Evolutionary conservation across 164 flowering plant species (phyloP).

Genomic region (Brasenia schreberi): DNA sequence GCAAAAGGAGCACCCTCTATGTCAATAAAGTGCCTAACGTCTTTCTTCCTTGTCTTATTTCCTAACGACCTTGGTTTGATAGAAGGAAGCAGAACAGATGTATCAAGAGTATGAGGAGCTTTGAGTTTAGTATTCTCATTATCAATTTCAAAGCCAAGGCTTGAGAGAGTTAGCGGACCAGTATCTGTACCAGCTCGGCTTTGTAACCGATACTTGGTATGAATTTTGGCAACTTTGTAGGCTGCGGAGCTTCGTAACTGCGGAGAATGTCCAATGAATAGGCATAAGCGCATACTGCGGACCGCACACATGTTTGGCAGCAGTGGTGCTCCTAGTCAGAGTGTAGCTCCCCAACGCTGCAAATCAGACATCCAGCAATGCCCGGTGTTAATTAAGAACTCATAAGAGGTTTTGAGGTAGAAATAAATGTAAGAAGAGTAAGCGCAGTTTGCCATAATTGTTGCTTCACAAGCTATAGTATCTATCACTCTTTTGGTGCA

Average conservation of each 20-base stretch:
- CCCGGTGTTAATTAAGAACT: too few species aligned
- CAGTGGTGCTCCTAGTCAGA: not conserved
- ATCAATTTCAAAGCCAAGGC: slow-evolving; percentile 28
- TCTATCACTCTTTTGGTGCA: too few species aligned
- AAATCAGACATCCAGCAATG: too few species aligned
- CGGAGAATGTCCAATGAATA: slow-evolving; percentile 33
- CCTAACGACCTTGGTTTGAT: slow-evolving; percentile 19
- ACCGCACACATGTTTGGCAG: slow-evolving; percentile 30
- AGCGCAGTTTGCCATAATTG: too few species aligned
- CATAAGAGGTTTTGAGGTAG: too few species aligned
- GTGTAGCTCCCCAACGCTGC: too few species aligned
- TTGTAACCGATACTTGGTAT: slow-evolving; percentile 17
- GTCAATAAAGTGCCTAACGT: slow-evolving; percentile 24
- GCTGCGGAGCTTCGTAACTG: slow-evolving; percentile 21
- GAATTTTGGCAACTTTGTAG: slow-evolving; percentile 16
- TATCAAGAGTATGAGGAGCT: slow-evolving; percentile 10
- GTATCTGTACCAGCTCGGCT: slow-evolving; percentile 8
- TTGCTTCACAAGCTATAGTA: too few species aligned
- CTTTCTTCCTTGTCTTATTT: slow-evolving; percentile 11
- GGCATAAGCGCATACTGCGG: slow-evolving; percentile 32
- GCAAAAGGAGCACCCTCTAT: slow-evolving; percentile 52
- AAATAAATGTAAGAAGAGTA: too few species aligned
- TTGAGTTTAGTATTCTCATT: slow-evolving; percentile 6
- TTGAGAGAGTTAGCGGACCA: slow-evolving; percentile 34
- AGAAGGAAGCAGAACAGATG: slow-evolving; percentile 16